Conservation (phyloP, 345 rosid genomes). For the Euphorbia pulcherrima region DNA sequence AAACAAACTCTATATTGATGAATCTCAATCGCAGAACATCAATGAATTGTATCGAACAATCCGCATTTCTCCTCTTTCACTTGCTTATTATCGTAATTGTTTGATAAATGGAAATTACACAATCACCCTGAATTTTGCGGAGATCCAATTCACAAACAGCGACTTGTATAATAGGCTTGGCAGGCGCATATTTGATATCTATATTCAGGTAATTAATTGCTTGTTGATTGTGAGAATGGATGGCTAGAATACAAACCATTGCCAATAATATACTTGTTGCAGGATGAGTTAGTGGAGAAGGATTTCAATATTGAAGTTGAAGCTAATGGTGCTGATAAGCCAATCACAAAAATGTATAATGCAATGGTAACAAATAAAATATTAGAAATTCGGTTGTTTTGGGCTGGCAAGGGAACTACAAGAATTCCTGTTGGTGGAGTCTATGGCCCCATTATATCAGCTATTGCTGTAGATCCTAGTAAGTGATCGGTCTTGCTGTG, state of each 20-base stretch:
- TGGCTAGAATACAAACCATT: neutral
- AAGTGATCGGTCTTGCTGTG: no score
- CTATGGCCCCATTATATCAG: slow-evolving; percentile 17
- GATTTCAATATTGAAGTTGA: slow-evolving; percentile 11
- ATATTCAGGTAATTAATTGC: slow-evolving; percentile 27
- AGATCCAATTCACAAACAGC: slow-evolving; percentile 24
- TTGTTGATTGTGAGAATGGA: no score
- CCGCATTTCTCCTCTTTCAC: slow-evolving; percentile 18
- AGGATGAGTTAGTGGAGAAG: slow-evolving; percentile 2
- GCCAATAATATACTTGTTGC: neutral
- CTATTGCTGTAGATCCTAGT: slow-evolving; percentile 12
- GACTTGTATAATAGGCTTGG: slow-evolving; percentile 21
- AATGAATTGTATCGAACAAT: slow-evolving; percentile 13
- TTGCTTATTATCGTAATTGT: slow-evolving; percentile 23
- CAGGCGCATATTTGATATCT: slow-evolving; percentile 26
- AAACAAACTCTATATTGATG: no score
- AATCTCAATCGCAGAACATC: slow-evolving; percentile 13
- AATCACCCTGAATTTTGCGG: slow-evolving; percentile 30
- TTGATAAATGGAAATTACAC: slow-evolving; percentile 22
- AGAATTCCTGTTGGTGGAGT: slow-evolving; percentile 14
- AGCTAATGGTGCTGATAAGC: neutral
- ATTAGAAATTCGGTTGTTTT: slow-evolving; percentile 13
- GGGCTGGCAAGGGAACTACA: slow-evolving; percentile 18
- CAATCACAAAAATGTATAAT: neutral
- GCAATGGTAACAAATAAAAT: neutral